Conservation (phyloP, 208 protist genomes). For the Acanthamoeba lenticulata region DNA sequence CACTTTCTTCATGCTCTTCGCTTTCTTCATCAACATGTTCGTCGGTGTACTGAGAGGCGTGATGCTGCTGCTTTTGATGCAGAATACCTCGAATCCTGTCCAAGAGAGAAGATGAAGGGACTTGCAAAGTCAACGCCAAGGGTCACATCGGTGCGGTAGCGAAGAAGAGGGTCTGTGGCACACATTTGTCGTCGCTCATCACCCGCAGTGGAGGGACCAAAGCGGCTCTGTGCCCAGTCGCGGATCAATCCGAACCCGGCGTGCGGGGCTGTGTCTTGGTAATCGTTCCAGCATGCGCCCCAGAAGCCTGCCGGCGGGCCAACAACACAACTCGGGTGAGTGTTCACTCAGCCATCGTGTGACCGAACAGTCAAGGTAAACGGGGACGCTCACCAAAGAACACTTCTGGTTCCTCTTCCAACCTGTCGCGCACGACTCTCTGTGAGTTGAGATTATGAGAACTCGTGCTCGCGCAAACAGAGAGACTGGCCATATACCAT, state of each 20-base stretch:
- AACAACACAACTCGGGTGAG: neutral
- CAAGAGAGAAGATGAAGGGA: neutral
- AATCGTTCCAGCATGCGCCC: constrained; percentile 37
- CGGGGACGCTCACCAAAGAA: neutral
- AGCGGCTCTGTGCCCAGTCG: neutral
- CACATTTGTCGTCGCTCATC: neutral
- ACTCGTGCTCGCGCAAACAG: neutral
- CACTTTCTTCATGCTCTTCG: neutral
- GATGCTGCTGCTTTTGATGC: neutral
- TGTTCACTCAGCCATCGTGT: too few relatives aligned
- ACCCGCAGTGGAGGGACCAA: neutral
- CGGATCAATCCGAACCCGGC: neutral
- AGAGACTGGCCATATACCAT: neutral
- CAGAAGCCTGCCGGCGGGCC: constrained; percentile 40
- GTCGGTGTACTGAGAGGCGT: neutral
- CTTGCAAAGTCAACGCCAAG: too few relatives aligned
- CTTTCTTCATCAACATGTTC: neutral
- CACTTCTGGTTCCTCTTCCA: constrained; percentile 14
- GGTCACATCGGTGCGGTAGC: neutral
- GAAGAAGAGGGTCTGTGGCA: neutral
- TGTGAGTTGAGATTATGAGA: neutral
- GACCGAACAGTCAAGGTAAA: neutral
- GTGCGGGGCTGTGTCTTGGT: neutral
- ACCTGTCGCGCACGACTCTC: neutral
- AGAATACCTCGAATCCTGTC: neutral